Evolutionary conservation across 2,329 filamentous ascomycete genomes (phyloP).

Genomic region (Penicillium griseofulvum): DNA sequence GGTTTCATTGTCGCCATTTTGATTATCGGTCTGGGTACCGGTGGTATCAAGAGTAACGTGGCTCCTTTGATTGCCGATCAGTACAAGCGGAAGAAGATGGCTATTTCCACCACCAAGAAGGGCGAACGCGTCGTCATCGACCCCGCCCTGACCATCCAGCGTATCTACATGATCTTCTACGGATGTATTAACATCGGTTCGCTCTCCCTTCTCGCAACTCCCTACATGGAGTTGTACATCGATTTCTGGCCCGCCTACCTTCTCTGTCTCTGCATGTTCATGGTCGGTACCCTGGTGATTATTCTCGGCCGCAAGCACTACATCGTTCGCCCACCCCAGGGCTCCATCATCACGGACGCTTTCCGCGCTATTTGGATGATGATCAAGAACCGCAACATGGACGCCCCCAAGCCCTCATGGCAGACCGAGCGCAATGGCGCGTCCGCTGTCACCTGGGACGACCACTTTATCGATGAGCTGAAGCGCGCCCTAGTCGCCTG

Average conservation of each 20-base stretch:
- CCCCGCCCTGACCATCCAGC: conserved; percentile 63
- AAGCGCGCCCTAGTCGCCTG: conserved; percentile 65
- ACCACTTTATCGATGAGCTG: conserved; percentile 69
- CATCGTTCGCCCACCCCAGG: conserved; percentile 54
- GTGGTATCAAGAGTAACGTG: conserved; percentile 68
- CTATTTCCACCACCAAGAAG: conserved; percentile 41
- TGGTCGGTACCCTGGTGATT: conserved; percentile 58
- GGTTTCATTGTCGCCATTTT: conserved; percentile 58
- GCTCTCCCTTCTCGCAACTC: conserved; percentile 64
- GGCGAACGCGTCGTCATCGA: conserved; percentile 63
- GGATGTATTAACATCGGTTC: conserved; percentile 72
- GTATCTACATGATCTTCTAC: conserved; percentile 74
- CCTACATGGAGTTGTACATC: conserved; percentile 64
- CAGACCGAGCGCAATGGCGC: conserved; percentile 52
- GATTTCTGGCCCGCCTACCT: conserved; percentile 67
- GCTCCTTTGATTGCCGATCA: conserved; percentile 63
- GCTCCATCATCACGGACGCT: conserved; percentile 63
- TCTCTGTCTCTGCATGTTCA: conserved; percentile 62
- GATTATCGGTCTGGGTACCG: conserved; percentile 64
- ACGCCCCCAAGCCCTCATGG: conserved; percentile 67
- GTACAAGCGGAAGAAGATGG: conserved; percentile 58
- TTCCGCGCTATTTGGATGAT: conserved; percentile 62
- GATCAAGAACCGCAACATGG: conserved; percentile 51
- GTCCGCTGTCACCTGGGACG: conserved; percentile 58
- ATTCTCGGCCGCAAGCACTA: conserved; percentile 47